Evolutionary conservation across 257 asterid species (phyloP).

Genomic region (Scutellaria galericulata): DNA sequence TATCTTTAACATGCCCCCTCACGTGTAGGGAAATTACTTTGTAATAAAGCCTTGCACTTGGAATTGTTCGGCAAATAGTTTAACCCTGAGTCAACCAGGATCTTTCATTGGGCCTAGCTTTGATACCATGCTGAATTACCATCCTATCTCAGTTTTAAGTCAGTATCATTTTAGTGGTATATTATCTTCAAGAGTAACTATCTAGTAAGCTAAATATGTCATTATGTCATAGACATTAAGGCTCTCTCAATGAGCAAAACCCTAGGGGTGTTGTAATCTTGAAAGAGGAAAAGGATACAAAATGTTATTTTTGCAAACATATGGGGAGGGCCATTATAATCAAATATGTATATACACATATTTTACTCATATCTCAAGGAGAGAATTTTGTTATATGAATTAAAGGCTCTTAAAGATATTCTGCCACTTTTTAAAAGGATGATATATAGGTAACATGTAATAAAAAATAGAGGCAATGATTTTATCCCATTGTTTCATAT

Average conservation of each 20-base stretch:
- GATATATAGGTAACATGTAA: not conserved
- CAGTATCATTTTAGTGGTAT: too few species aligned
- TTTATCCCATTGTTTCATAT: not conserved
- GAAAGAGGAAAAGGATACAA: not conserved
- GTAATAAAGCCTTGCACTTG: not conserved
- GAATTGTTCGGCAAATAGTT: too few species aligned
- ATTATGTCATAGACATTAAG: not conserved
- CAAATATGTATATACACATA: not conserved
- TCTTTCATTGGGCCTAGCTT: too few species aligned
- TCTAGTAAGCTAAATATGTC: not conserved
- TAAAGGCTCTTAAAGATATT: not conserved
- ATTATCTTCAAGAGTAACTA: not conserved
- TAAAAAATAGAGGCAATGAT: not conserved
- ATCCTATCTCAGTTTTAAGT: too few species aligned
- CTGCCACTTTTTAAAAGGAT: not conserved
- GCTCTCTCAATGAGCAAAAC: not conserved
- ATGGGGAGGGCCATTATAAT: not conserved
- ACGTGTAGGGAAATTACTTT: not conserved
- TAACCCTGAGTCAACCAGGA: too few species aligned
- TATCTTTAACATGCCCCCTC: not conserved
- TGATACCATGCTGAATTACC: too few species aligned
- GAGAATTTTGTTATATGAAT: not conserved
- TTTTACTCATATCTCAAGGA: not conserved
- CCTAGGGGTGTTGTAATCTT: not conserved
- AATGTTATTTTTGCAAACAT: not conserved